phyloP scores from a whole-genome alignment of 352 stramenopile species.

The Lagenidium sp. region DNA sequence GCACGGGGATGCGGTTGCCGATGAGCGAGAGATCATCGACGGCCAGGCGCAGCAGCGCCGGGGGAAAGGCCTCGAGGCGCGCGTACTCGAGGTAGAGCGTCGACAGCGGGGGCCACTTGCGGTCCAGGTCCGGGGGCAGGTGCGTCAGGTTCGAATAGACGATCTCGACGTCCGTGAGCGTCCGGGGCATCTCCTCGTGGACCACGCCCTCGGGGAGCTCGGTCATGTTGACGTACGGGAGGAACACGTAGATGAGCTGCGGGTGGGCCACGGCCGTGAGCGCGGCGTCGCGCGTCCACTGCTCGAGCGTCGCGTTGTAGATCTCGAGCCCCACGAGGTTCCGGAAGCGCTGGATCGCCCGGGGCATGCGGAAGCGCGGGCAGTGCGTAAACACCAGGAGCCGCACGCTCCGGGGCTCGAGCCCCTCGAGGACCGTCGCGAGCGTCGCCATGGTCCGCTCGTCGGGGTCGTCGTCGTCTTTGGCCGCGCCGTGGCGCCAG shows the following conservation, averaged over 20 bases:
- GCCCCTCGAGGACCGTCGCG: not conserved
- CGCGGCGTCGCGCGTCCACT: not conserved
- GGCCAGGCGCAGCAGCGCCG: not conserved
- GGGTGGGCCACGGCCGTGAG: not conserved
- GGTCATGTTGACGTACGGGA: too few relatives aligned
- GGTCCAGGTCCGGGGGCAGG: not conserved
- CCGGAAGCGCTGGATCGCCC: not conserved
- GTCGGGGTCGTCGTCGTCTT: too few relatives aligned
- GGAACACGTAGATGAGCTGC: not conserved
- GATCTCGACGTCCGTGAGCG: not conserved
- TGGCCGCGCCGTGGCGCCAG: too few relatives aligned
- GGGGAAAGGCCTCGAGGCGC: not conserved
- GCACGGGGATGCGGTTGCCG: not conserved
- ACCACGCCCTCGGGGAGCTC: too few relatives aligned
- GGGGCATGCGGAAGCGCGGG: not conserved
- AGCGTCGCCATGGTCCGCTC: not conserved
- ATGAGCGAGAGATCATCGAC: slow-evolving; percentile 1
- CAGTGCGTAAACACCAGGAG: slow-evolving; percentile 1
- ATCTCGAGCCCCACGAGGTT: slow-evolving; percentile 6
- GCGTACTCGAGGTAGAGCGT: not conserved
- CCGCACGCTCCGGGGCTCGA: not conserved
- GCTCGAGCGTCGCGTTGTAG: slow-evolving; percentile 1
- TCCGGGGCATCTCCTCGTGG: too few relatives aligned
- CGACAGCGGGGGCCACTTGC: not conserved
- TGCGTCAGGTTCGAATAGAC: not conserved